A percentile compares a stretch with the other conserved stretches of the same genome.
phyloP scores from a whole-genome alignment of 1,284 basidiomycete species.

The Crepidotus sp. region DNA sequence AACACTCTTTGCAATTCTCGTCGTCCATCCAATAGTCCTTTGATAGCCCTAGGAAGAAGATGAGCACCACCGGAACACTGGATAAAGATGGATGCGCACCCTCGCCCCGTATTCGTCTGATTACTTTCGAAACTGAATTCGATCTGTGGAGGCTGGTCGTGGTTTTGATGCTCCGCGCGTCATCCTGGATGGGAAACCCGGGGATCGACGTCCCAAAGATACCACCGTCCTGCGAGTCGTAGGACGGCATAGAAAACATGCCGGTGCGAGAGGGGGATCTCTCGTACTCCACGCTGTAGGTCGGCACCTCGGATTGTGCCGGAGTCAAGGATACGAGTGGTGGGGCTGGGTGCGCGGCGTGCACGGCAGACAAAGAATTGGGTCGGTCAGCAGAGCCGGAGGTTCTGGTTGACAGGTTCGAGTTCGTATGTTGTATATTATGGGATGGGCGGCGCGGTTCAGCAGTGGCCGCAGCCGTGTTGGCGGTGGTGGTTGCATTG shows the following conservation, averaged over 20 bases:
- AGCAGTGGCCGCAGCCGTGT: constrained; percentile 25
- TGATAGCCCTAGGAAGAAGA: constrained; percentile 53
- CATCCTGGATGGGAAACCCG: constrained; percentile 78
- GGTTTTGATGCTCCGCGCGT: constrained; percentile 71
- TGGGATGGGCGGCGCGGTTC: constrained; percentile 53
- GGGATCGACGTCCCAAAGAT: constrained; percentile 67
- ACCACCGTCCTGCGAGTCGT: constrained; percentile 48
- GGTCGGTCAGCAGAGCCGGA: constrained; percentile 41
- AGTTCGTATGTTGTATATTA: constrained; percentile 33
- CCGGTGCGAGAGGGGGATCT: constrained; percentile 47
- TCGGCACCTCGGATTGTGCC: constrained; percentile 65
- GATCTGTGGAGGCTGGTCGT: constrained; percentile 61
- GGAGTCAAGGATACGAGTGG: constrained; percentile 76
- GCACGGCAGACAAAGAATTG: constrained; percentile 44
- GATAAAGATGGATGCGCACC: constrained; percentile 33
- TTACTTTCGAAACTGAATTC: constrained; percentile 82
- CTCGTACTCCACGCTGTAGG: constrained; percentile 55
- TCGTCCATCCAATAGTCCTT: constrained; percentile 98
- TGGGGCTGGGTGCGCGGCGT: constrained; percentile 52
- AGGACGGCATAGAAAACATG: constrained; percentile 37
- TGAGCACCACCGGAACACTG: background rate
- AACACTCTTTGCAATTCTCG: constrained; percentile 91
- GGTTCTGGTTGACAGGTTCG: constrained; percentile 38
- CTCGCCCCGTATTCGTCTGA: constrained; percentile 81
- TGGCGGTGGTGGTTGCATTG: constrained; percentile 24